These are phyloP conservation scores for Noccaea bulbosa DNA, from an alignment of 345 rosid species.

Conservation along the genomic window DNA sequence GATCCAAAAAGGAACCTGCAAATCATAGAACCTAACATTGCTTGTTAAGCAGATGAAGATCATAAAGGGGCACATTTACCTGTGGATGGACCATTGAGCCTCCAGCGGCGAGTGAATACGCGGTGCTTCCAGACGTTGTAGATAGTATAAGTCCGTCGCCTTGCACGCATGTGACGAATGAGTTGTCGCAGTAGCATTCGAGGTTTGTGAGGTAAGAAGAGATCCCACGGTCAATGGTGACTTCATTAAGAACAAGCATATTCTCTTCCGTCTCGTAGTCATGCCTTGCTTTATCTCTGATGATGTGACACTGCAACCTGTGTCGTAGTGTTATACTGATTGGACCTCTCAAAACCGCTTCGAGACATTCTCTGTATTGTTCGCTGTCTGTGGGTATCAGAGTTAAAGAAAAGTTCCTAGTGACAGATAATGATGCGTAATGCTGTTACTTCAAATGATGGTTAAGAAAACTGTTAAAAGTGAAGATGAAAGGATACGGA, in stretches of 20 bases:
- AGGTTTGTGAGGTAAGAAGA: slow-evolving; percentile 93
- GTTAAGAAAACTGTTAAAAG: not conserved
- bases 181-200: slow-evolving; percentile 95
- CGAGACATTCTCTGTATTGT: slow-evolving; percentile 78
- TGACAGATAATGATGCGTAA: slow-evolving; percentile 11
- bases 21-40: not conserved
- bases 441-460: slow-evolving; percentile 9
- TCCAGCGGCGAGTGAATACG: slow-evolving; percentile 98
- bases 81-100: slow-evolving; percentile 99
- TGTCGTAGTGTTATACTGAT: slow-evolving; percentile 90
- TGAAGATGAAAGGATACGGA: slow-evolving; percentile 71
- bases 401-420: slow-evolving; percentile 29
- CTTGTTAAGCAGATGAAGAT: slow-evolving; percentile 2
- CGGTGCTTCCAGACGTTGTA: slow-evolving; percentile 99
- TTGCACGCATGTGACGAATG: slow-evolving; percentile 96
- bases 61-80: slow-evolving; percentile 47
- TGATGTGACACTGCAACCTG: slow-evolving; percentile 79
- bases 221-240: slow-evolving; percentile 96
- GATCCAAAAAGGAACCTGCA: not conserved
- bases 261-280: slow-evolving; percentile 79
- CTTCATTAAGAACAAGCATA: slow-evolving; percentile 91
- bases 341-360: slow-evolving; percentile 83
- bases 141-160: slow-evolving; percentile 95
- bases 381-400: slow-evolving; percentile 66
- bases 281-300: slow-evolving; percentile 77